phyloP scores from a whole-genome alignment of 2,329 filamentous ascomycete species.

The Penicillium sumatraense region DNA sequence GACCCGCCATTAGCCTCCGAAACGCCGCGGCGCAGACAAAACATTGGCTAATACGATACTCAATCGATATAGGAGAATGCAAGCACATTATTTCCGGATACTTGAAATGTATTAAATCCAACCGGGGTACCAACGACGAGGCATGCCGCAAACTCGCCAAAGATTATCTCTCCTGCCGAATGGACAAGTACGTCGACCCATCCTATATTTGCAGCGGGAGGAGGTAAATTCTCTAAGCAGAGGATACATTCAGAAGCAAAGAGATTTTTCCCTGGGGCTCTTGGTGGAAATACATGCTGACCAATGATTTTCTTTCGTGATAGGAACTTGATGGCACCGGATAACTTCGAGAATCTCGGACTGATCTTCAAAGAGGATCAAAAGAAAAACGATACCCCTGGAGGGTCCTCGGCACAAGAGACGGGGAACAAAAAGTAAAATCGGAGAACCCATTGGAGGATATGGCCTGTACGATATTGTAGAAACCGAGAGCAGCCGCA shows the following conservation, averaged over 20 bases:
- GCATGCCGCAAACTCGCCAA: conserved; percentile 87
- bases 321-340: conserved; percentile 93
- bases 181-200: conserved; percentile 75
- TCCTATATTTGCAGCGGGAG: background rate
- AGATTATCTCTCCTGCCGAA: conserved; percentile 85
- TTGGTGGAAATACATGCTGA: conserved; percentile 3
- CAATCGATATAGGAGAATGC: conserved; percentile 73
- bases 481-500: conserved; percentile 11
- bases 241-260: background rate
- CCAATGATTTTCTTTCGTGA: background rate
- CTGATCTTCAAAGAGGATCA: conserved; percentile 62
- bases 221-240: background rate
- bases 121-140: conserved; percentile 81
- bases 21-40: background rate
- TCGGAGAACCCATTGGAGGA: background rate
- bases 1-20: background rate
- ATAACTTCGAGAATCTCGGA: conserved; percentile 93
- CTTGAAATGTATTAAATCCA: conserved; percentile 82
- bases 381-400: conserved; percentile 13
- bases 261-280: too few species aligned
- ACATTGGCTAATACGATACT: conserved; percentile 2
- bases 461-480: conserved; percentile 23
- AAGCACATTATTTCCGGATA: conserved; percentile 86
- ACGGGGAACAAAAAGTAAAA: conserved; percentile 16
- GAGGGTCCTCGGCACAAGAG: conserved; percentile 6